These are phyloP conservation scores for Elsinoe perseae DNA, from an alignment of 2,329 filamentous ascomycete genomes.

Conservation along the genomic window DNA sequence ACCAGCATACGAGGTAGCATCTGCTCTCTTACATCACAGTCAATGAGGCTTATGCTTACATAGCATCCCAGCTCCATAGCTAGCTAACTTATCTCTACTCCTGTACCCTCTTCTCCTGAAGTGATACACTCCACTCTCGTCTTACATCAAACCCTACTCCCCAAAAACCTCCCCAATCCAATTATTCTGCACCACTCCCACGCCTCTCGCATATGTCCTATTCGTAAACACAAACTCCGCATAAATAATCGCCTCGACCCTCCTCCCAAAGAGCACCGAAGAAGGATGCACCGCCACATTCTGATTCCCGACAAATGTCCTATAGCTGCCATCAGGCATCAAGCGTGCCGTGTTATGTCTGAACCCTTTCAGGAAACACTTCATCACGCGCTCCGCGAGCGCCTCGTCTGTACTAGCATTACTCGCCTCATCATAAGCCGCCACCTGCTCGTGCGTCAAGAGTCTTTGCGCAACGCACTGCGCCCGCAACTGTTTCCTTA, in stretches of 20 bases:
- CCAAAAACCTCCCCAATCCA: conserved; percentile 49
- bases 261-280: conserved; percentile 52
- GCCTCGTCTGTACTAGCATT: conserved; percentile 30
- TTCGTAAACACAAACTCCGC: conserved; percentile 60
- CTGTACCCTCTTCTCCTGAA: not conserved
- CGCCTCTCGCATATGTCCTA: conserved; percentile 54
- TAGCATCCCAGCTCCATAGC: not conserved
- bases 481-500: conserved; percentile 53
- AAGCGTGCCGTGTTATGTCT: conserved; percentile 53
- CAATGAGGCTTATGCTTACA: not conserved
- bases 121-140: not conserved
- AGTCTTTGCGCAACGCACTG: conserved; percentile 46
- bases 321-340: conserved; percentile 54
- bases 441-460: conserved; percentile 19
- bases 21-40: not conserved
- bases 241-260: conserved; percentile 56
- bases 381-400: conserved; percentile 45
- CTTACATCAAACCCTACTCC: too few species aligned
- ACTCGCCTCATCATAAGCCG: conserved; percentile 17
- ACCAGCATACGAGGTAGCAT: not conserved
- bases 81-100: not conserved
- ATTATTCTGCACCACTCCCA: conserved; percentile 54
- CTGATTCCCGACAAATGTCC: conserved; percentile 54
- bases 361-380: conserved; percentile 53
- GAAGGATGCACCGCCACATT: conserved; percentile 56